Conservation (phyloP, 1,139 yeast genomes). For the Meyerozyma smithsonii region DNA sequence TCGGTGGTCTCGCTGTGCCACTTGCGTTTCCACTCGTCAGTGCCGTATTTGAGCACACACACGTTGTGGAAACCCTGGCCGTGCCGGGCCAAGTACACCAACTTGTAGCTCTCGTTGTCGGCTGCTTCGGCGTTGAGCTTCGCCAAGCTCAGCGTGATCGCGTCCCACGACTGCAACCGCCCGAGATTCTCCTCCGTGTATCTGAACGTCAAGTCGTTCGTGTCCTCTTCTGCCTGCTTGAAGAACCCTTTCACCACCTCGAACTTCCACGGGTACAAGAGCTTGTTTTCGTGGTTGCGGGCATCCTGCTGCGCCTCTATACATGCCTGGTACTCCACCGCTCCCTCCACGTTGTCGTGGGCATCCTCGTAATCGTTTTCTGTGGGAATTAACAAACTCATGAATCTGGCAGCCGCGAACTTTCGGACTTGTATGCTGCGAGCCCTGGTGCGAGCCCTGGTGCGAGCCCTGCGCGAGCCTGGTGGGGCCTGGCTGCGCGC, state of each 20-base stretch:
- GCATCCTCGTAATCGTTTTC: conserved; percentile 19
- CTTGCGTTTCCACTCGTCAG: conserved; percentile 51
- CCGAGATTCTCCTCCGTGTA: conserved; percentile 49
- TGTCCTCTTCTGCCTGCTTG: conserved; percentile 40
- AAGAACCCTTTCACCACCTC: conserved; percentile 46
- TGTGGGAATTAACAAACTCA: conserved; percentile 20
- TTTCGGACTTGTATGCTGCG: background rate
- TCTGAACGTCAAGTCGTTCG: conserved; percentile 47
- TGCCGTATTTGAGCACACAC: conserved; percentile 55
- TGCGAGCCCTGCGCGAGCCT: too few species aligned
- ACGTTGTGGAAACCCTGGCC: conserved; percentile 76
- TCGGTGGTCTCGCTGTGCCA: conserved; percentile 56
- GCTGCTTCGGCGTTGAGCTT: conserved; percentile 32
- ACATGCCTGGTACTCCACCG: conserved; percentile 6
- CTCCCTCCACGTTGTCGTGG: conserved; percentile 13
- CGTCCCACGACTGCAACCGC: conserved; percentile 40
- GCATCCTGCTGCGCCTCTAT: conserved; percentile 3
- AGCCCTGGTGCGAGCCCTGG: too few species aligned
- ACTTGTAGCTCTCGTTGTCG: conserved; percentile 41
- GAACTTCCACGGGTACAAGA: conserved; percentile 35
- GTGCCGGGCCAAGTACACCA: conserved; percentile 64
- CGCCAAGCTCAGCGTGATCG: conserved; percentile 27
- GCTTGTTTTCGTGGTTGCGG: conserved; percentile 10
- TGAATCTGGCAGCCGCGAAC: conserved; percentile 3
- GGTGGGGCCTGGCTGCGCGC: too few species aligned